Percentiles rank a stretch among this genome's conserved stretches.
phyloP scores from a whole-genome alignment of 1,139 yeast species.

The Geotrichum phurueaensis region DNA sequence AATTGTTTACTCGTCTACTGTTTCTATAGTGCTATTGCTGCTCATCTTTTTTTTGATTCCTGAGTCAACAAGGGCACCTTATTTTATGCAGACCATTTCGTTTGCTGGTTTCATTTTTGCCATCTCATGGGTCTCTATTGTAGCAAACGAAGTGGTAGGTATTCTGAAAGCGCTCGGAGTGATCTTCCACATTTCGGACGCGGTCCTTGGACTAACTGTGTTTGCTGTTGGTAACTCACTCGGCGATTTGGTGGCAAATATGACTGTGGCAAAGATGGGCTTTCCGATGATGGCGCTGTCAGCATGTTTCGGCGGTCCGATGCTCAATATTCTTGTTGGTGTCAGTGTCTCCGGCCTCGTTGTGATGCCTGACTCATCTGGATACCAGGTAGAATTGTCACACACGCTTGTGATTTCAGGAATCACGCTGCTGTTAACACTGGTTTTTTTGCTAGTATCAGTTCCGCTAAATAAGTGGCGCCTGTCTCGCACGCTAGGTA shows the following conservation, averaged over 20 bases:
- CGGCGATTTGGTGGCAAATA: constrained; percentile 82
- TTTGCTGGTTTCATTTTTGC: constrained; percentile 59
- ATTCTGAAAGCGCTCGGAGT: constrained; percentile 59
- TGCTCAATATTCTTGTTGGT: constrained; percentile 57
- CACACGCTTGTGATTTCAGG: constrained; percentile 48
- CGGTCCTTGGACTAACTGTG: constrained; percentile 74
- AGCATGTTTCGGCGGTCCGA: constrained; percentile 93
- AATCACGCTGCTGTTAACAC: constrained; percentile 47
- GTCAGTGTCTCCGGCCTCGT: constrained; percentile 62
- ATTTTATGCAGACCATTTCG: constrained; percentile 22
- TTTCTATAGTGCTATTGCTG: constrained; percentile 13
- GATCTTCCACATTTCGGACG: constrained; percentile 62
- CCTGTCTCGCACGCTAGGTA: constrained; percentile 55
- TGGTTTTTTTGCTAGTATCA: constrained; percentile 46
- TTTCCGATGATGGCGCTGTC: constrained; percentile 88
- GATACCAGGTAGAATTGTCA: constrained; percentile 39
- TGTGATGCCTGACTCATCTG: constrained; percentile 35
- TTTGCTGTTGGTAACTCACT: constrained; percentile 91
- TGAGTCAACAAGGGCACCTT: constrained; percentile 14
- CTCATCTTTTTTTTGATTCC: constrained; percentile 17
- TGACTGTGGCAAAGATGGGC: constrained; percentile 79
- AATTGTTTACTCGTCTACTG: constrained; percentile 1
- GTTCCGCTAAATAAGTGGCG: constrained; percentile 65
- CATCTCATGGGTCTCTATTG: constrained; percentile 64
- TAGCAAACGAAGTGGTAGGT: constrained; percentile 73